Conservation (phyloP, 306 rosid genomes). For the Cucumis hystrix region DNA sequence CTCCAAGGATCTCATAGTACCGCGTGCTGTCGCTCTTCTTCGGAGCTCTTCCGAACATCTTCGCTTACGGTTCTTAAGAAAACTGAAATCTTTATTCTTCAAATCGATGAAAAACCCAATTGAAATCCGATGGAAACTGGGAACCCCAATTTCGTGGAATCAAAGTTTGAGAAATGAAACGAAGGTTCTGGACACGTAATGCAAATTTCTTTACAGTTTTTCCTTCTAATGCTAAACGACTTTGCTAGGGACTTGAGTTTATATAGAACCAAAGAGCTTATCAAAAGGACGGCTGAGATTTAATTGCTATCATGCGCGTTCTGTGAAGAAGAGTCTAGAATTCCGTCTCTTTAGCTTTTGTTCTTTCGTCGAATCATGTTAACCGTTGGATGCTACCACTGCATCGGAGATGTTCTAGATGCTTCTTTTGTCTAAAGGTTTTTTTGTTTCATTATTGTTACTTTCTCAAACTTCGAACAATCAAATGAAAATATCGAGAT, state of each 20-base stretch:
- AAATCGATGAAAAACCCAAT: not conserved
- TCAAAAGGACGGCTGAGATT: conserved; percentile 19
- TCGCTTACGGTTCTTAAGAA: not conserved
- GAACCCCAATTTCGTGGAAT: not conserved
- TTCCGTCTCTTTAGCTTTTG: not conserved
- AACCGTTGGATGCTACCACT: not conserved
- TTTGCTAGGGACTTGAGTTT: not conserved
- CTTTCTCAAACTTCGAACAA: no score
- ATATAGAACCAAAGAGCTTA: not conserved
- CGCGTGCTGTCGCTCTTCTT: conserved; percentile 63
- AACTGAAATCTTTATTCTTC: not conserved
- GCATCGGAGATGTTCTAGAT: not conserved
- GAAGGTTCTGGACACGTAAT: conserved; percentile 1
- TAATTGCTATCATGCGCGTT: not conserved
- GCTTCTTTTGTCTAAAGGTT: not conserved
- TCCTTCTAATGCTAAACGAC: not conserved
- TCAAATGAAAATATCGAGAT: no score
- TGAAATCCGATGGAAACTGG: conserved; percentile 1
- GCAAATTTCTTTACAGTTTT: not conserved
- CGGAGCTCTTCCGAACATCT: conserved; percentile 65
- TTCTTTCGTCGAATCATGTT: not conserved
- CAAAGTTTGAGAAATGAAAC: not conserved
- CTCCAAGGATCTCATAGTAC: conserved; percentile 67
- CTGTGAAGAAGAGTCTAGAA: conserved; percentile 8
- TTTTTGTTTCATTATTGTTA: no score